Base-by-base conservation (phyloP, 176 grass and related monocot species). In the Cymbopogon citratus region DNA sequence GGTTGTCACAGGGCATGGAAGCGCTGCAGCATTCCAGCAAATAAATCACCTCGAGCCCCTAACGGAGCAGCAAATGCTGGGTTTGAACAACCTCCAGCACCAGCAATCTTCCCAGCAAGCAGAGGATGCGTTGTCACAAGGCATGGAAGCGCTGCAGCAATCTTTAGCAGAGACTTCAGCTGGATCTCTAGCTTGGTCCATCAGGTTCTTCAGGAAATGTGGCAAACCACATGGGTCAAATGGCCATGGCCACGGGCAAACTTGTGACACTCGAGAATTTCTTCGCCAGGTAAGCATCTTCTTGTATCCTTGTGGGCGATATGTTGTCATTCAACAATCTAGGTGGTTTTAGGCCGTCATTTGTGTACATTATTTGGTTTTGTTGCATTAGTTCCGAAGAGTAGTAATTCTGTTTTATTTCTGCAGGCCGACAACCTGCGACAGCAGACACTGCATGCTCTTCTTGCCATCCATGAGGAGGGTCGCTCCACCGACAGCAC, bases 151-250 rank as follows among this genome's bases (percentile, higher is more conserved):
- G 7, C 49, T 89, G 82, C 87, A 89, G 71, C 87, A 89, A 71
- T 91, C 92, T 18, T 27, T 94, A 75, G 89, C 92, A 40, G 92
- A 91, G 25, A 94, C 88, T 40, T 76, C 91, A 80, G 92, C 92
- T 24, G 86, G 83, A 69, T 63, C 31, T 3, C 89, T n/a, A n/a
- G n/a, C n/a, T 94, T 18, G 86, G 86, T 24, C 72, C 89, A 7
- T 33, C 31, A 33, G 31, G 31, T 33, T 33, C 31, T 33, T 94
- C 92, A 11, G 92, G 92, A 14, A 94, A 91, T 49, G 92, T 94
- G 34, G 92, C 89, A 29, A 94, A 89, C 74, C 91, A 94, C 89
- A 94, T 91, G 31, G 92, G 88, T 71, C 92, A 94, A 80, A 94
- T 94, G 92, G 92, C 89, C 52, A 94, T 94, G 89, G 89, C 92